A percentile compares a stretch with the other conserved stretches of the same genome.
Evolutionary conservation across 768 basidiomycete genomes (phyloP).

Genomic region (Lyophyllum shimeji): DNA sequence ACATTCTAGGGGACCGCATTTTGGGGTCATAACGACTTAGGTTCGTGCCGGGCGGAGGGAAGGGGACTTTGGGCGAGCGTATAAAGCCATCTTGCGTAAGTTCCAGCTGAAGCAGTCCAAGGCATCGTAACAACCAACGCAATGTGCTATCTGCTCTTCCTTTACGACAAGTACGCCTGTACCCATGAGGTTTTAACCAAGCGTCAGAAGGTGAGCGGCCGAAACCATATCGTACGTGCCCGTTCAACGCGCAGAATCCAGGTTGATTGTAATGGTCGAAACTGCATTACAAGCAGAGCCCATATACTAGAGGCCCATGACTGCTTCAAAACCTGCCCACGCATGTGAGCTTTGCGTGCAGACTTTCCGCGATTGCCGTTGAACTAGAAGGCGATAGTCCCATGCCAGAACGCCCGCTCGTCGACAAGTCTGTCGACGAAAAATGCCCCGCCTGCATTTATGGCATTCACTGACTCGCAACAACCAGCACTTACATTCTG

Average conservation of each 20-base stretch:
- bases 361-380: background rate
- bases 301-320: slow-evolving; percentile 34
- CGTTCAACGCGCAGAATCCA: slow-evolving; percentile 17
- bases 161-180: slow-evolving; percentile 33
- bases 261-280: slow-evolving; percentile 47
- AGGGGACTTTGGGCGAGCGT: background rate
- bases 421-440: slow-evolving; percentile 4
- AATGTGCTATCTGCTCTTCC: slow-evolving; percentile 32
- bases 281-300: slow-evolving; percentile 38
- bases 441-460: slow-evolving; percentile 14
- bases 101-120: background rate
- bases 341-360: slow-evolving; percentile 26
- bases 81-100: background rate
- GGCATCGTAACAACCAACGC: background rate
- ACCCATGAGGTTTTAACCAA: slow-evolving; percentile 26
- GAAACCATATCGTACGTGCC: background rate
- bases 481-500: background rate
- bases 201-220: slow-evolving; percentile 31
- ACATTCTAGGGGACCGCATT: background rate
- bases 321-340: slow-evolving; percentile 36
- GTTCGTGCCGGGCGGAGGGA: background rate
- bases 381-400: slow-evolving; percentile 4
- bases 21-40: background rate
- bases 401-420: slow-evolving; percentile 13
- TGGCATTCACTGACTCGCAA: slow-evolving; percentile 9